Evolutionary conservation across 768 basidiomycete species (phyloP).

Genomic region (Kwoniella newhampshirensis): DNA sequence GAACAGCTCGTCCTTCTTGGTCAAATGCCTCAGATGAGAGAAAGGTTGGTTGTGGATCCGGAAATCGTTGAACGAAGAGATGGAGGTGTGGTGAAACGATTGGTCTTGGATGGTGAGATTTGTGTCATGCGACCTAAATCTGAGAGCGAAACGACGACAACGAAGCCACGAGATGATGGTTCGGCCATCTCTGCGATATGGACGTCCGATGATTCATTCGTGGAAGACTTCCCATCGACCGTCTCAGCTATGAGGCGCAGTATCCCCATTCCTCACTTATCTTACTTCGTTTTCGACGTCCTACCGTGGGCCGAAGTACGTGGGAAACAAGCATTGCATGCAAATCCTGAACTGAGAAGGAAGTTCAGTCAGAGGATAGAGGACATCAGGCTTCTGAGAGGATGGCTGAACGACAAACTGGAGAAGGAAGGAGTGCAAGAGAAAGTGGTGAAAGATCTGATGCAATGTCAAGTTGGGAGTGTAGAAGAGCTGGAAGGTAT

Average conservation of each 20-base stretch:
- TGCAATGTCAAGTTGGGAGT: constrained; percentile 31
- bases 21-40: constrained; percentile 16
- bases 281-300: constrained; percentile 45
- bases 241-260: constrained; percentile 38
- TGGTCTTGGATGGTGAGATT: constrained; percentile 51
- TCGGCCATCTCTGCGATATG: constrained; percentile 7
- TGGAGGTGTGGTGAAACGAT: constrained; percentile 30
- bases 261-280: constrained; percentile 26
- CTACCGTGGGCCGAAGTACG: constrained; percentile 29
- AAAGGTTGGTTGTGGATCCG: constrained; percentile 29
- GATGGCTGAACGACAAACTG: constrained; percentile 26
- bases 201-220: constrained; percentile 23
- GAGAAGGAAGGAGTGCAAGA: constrained; percentile 18
- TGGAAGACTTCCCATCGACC: constrained; percentile 46
- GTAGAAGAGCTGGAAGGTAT: constrained; percentile 38
- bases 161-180: constrained; percentile 6
- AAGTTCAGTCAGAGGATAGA: constrained; percentile 37
- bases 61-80: constrained; percentile 8
- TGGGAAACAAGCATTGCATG: not conserved
- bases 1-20: constrained; percentile 22
- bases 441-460: constrained; percentile 28
- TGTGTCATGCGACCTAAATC: constrained; percentile 39
- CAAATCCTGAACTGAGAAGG: constrained; percentile 17
- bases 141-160: not conserved
- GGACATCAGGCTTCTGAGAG: constrained; percentile 25